phyloP scores from a whole-genome alignment of 768 basidiomycete genomes.

The Lyophyllum semitale region DNA sequence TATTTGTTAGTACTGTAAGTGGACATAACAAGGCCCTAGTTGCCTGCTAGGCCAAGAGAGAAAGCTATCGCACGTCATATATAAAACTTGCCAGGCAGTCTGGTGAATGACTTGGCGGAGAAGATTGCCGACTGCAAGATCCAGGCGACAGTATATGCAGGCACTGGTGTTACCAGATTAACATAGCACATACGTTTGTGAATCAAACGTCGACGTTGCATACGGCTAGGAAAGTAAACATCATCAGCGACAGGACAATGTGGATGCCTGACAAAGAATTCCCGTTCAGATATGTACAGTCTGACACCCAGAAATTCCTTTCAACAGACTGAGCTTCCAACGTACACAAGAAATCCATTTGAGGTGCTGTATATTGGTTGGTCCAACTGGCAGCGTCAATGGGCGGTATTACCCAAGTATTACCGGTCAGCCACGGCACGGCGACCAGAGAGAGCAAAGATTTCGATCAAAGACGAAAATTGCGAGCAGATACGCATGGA shows the following conservation, averaged over 20 bases:
- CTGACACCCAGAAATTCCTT: constrained; percentile 42
- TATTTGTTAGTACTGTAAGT: constrained; percentile 39
- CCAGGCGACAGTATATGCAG: neutral
- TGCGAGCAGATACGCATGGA: too few species aligned
- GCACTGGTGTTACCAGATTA: neutral
- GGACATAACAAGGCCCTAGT: constrained; percentile 49
- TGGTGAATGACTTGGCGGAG: constrained; percentile 53
- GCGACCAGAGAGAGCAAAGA: too few species aligned
- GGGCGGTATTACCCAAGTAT: too few species aligned
- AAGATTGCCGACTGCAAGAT: constrained; percentile 49
- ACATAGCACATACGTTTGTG: constrained; percentile 37
- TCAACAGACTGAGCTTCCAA: constrained; percentile 13
- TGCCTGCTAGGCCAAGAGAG: constrained; percentile 26
- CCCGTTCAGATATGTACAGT: constrained; percentile 33
- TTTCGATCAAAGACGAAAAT: too few species aligned
- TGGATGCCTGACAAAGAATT: constrained; percentile 26
- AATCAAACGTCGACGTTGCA: constrained; percentile 55
- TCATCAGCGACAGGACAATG: neutral
- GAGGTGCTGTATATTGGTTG: constrained; percentile 46
- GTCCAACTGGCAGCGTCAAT: constrained; percentile 55
- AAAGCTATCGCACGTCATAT: neutral
- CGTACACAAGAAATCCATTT: constrained; percentile 38
- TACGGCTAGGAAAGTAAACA: constrained; percentile 40
- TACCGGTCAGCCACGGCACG: too few species aligned
- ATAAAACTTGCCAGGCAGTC: constrained; percentile 35